A percentile compares a stretch with the other conserved stretches of the same genome.
Evolutionary conservation across 352 stramenopile genomes (phyloP).

Genomic region (Globisporangium parvum): DNA sequence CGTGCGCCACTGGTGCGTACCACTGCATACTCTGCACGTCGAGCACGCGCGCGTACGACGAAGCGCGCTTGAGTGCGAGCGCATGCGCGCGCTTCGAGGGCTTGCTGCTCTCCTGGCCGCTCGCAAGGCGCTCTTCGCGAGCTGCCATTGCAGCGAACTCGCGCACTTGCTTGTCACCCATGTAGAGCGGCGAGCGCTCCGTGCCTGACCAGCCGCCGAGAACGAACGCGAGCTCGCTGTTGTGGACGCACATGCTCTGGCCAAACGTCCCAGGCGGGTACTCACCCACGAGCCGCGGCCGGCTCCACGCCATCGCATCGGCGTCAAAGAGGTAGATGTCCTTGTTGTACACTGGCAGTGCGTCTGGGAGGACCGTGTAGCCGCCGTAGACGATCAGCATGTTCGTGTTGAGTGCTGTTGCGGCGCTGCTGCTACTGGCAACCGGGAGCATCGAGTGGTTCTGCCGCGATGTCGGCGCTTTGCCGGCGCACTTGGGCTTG

Average conservation of each 20-base stretch:
- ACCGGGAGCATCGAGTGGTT: slow-evolving; percentile 63
- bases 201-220: slow-evolving; percentile 74
- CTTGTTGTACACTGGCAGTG: slow-evolving; percentile 67
- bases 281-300: slow-evolving; percentile 59
- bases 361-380: slow-evolving; percentile 43
- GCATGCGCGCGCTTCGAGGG: slow-evolving; percentile 29
- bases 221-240: slow-evolving; percentile 47
- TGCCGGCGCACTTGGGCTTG: slow-evolving; percentile 56
- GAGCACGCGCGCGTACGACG: slow-evolving; percentile 52
- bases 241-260: slow-evolving; percentile 38
- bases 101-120: slow-evolving; percentile 27
- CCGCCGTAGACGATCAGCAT: slow-evolving; percentile 76
- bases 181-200: slow-evolving; percentile 65
- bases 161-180: slow-evolving; percentile 66
- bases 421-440: neutral
- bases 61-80: slow-evolving; percentile 28
- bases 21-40: slow-evolving; percentile 65
- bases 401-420: neutral
- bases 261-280: slow-evolving; percentile 62
- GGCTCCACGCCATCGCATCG: slow-evolving; percentile 49
- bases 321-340: slow-evolving; percentile 68
- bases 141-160: slow-evolving; percentile 47
- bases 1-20: slow-evolving; percentile 31
- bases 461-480: slow-evolving; percentile 59
- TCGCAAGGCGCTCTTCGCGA: slow-evolving; percentile 49